Evolutionary conservation across 2,329 filamentous ascomycete genomes (phyloP).

Genomic region (Grosmannia clavigera): DNA sequence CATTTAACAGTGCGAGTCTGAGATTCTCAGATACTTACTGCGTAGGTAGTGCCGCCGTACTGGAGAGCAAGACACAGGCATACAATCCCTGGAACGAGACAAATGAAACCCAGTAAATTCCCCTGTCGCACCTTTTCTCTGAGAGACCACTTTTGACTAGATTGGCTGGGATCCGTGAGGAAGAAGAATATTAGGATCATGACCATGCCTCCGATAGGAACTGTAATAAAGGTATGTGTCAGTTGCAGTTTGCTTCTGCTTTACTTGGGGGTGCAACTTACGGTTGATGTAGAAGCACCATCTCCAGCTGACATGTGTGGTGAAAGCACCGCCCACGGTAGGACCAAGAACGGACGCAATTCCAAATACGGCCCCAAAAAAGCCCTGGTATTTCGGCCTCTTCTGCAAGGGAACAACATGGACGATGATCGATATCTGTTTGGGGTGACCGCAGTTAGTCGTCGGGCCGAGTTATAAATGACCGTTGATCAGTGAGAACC

Average conservation of each 20-base stretch:
- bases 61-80: slow-evolving; percentile 22
- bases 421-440: slow-evolving; percentile 21
- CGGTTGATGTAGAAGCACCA: slow-evolving; percentile 28
- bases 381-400: slow-evolving; percentile 22
- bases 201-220: slow-evolving; percentile 21
- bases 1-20: not conserved
- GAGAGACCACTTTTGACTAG: slow-evolving; percentile 6
- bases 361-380: slow-evolving; percentile 23
- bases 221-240: not conserved
- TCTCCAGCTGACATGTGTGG: slow-evolving; percentile 22
- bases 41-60: slow-evolving; percentile 20
- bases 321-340: slow-evolving; percentile 26
- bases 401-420: slow-evolving; percentile 21
- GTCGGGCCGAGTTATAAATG: not conserved
- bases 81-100: slow-evolving; percentile 19
- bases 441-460: not conserved
- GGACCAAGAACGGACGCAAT: slow-evolving; percentile 23
- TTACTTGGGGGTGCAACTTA: not conserved
- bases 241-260: not conserved
- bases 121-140: slow-evolving; percentile 19
- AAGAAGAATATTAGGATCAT: slow-evolving; percentile 18
- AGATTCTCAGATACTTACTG: not conserved
- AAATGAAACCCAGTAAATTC: slow-evolving; percentile 17
- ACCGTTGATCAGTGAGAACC: not conserved
- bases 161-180: slow-evolving; percentile 13